These are phyloP conservation scores for Penicillium expansum DNA, from an alignment of 2,329 filamentous ascomycete genomes.

Conservation along the genomic window DNA sequence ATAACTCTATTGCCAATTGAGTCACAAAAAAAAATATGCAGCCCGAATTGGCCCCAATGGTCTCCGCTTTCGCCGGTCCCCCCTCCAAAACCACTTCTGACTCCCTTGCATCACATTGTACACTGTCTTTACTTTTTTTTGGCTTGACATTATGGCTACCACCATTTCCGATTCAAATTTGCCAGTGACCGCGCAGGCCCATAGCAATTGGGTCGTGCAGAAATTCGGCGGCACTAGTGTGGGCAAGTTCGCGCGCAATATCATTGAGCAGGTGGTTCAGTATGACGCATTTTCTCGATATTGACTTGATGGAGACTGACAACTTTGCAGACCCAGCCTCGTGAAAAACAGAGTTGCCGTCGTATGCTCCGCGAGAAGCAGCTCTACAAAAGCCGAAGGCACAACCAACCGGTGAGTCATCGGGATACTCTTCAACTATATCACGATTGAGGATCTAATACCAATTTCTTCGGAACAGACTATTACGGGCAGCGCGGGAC, in stretches of 20 bases:
- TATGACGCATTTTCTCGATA: constrained; percentile 33
- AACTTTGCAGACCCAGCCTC: constrained; percentile 55
- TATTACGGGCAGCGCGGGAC: constrained; percentile 50
- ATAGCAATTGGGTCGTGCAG: constrained; percentile 73
- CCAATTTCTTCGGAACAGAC: constrained; percentile 24
- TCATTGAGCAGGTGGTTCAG: constrained; percentile 69
- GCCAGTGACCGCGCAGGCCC: constrained; percentile 14
- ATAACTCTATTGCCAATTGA: constrained; percentile 13
- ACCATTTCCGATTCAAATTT: constrained; percentile 6
- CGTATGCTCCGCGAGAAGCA: constrained; percentile 93
- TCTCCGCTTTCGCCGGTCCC: constrained; percentile 23
- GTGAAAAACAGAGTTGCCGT: constrained; percentile 75
- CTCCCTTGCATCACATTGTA: constrained; percentile 15
- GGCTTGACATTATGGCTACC: constrained; percentile 3
- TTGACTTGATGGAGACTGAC: not conserved
- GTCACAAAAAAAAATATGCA: constrained; percentile 8
- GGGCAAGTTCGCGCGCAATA: constrained; percentile 83
- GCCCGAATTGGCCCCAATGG: constrained; percentile 19
- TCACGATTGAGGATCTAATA: constrained; percentile 8
- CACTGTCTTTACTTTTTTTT: constrained; percentile 18
- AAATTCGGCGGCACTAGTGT: constrained; percentile 96
- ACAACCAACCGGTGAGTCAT: constrained; percentile 85
- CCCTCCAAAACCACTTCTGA: constrained; percentile 5
- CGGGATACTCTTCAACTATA: not conserved
- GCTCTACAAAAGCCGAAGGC: constrained; percentile 88